Evolutionary conservation across 1,284 basidiomycete genomes (phyloP).

Genomic region (Chondrostereum purpureum): DNA sequence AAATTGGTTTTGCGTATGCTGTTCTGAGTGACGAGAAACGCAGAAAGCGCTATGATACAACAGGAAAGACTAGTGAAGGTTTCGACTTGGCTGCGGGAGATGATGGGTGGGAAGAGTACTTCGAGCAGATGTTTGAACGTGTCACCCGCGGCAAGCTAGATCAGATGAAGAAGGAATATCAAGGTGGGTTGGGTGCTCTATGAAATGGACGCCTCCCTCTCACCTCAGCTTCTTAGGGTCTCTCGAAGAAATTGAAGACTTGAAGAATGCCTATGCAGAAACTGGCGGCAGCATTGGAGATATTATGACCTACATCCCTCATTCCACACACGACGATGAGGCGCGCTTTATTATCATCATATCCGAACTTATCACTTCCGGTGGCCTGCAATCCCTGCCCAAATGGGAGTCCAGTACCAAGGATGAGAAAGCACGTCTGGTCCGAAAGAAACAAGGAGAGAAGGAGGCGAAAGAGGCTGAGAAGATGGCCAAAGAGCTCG

Average conservation of each 20-base stretch:
- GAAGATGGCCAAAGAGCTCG: conserved; percentile 77
- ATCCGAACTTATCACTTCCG: conserved; percentile 58
- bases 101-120: conserved; percentile 91
- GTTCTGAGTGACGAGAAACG: conserved; percentile 76
- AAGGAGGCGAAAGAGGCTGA: conserved; percentile 86
- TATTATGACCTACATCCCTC: conserved; percentile 81
- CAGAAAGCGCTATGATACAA: conserved; percentile 72
- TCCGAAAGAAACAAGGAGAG: conserved; percentile 66
- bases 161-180: conserved; percentile 87
- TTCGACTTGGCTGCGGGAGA: conserved; percentile 70
- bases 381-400: conserved; percentile 49
- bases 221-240: conserved; percentile 51
- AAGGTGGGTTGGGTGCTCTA: conserved; percentile 49
- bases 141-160: conserved; percentile 83
- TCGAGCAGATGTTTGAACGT: conserved; percentile 80
- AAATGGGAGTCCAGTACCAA: conserved; percentile 69
- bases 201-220: conserved; percentile 7
- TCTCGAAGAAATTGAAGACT: conserved; percentile 72
- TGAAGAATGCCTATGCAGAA: conserved; percentile 66
- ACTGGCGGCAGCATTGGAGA: conserved; percentile 66
- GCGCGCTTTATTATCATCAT: conserved; percentile 71
- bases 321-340: conserved; percentile 79
- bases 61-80: conserved; percentile 78
- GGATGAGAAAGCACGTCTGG: conserved; percentile 72
- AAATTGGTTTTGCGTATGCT: conserved; percentile 86